Conservation (phyloP, 202 grass and related monocot species). For the Panicum virgatum region DNA sequence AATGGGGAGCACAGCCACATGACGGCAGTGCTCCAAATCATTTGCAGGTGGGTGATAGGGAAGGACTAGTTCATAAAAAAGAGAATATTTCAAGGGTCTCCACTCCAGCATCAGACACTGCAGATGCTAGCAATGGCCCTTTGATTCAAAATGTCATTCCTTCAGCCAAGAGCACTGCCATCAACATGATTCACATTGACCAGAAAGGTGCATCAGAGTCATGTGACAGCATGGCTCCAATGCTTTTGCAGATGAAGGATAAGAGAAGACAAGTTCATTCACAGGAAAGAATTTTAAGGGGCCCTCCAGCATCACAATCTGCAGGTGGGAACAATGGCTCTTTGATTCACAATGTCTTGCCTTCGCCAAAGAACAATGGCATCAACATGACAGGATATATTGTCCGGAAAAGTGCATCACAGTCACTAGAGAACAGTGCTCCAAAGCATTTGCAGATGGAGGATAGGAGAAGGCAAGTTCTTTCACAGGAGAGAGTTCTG, state of each 20-base stretch:
- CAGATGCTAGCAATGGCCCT: slow-evolving; percentile 16
- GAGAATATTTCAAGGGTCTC: slow-evolving; percentile 21
- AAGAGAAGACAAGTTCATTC: slow-evolving; percentile 52
- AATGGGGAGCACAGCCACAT: slow-evolving; percentile 13
- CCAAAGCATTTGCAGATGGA: slow-evolving; percentile 43
- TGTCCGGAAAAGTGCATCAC: neutral
- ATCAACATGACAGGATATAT: slow-evolving; percentile 24
- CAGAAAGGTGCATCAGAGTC: slow-evolving; percentile 6
- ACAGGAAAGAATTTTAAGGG: slow-evolving; percentile 18
- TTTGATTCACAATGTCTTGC: slow-evolving; percentile 25
- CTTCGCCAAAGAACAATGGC: slow-evolving; percentile 23
- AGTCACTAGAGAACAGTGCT: slow-evolving; percentile 36
- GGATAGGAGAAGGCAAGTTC: slow-evolving; percentile 54
- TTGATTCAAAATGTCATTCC: slow-evolving; percentile 9
- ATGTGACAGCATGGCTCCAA: slow-evolving; percentile 29
- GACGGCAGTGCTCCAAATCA: slow-evolving; percentile 32
- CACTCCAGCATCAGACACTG: slow-evolving; percentile 24
- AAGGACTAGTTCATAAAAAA: slow-evolving; percentile 41
- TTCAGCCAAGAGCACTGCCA: slow-evolving; percentile 19
- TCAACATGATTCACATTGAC: slow-evolving; percentile 27
- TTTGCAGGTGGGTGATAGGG: slow-evolving; percentile 46
- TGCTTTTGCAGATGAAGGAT: slow-evolving; percentile 39
- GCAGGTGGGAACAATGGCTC: slow-evolving; percentile 16
- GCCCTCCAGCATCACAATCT: slow-evolving; percentile 19
- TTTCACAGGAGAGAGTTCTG: slow-evolving; percentile 33